Base-by-base conservation (phyloP, 345 rosid species). In the Populus tremula region DNA sequence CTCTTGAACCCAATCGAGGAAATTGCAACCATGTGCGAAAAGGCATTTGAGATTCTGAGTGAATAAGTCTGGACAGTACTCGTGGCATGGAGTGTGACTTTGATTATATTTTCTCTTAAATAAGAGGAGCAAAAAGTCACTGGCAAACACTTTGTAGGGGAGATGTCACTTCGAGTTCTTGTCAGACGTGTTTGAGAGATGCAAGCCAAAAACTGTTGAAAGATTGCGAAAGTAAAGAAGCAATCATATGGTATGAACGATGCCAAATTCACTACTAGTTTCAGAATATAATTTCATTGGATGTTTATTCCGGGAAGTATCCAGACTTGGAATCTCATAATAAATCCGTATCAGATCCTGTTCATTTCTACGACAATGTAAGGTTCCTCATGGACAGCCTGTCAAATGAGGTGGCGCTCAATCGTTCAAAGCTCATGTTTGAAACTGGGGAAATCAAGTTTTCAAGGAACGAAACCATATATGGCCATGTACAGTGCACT, bases 201-300 rank as follows among this genome's bases (percentile, higher is more conserved):
- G 90, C 88, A 67, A 43, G 62, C 8, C 73, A 66, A 16, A 71
- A 70, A 29, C 79, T 87, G 62, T 3, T 72, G 61, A 4, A 73
- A 11, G 7, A 0, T 4, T 85, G 85, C 74, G 70, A 5, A 5
- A 71, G 72, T 3, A n/a, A 10, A 59, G 80, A 81, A 29, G 87
- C 78, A 8, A 69, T 71, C 9, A 76, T 83, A 36, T 87, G 88
- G 87, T 63, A 81, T 36, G 86, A 87, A 64, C 31, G 20, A 7
- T 87, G 90, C 65, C 85, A 85, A 75, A 67, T 87, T 56, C 84
- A 67, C 12, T 87, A 87, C 76, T 87, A 88, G 0, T 61, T 53
- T 8, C 69, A 20, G 36, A 29, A 75, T 8, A 39, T 84, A 72
- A 62, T 45, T 62, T 16, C 31, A 0, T 8, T 33, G 50, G 31